phyloP scores from a whole-genome alignment of 805 yeast species.

The Kluyveromyces aestuarii region DNA sequence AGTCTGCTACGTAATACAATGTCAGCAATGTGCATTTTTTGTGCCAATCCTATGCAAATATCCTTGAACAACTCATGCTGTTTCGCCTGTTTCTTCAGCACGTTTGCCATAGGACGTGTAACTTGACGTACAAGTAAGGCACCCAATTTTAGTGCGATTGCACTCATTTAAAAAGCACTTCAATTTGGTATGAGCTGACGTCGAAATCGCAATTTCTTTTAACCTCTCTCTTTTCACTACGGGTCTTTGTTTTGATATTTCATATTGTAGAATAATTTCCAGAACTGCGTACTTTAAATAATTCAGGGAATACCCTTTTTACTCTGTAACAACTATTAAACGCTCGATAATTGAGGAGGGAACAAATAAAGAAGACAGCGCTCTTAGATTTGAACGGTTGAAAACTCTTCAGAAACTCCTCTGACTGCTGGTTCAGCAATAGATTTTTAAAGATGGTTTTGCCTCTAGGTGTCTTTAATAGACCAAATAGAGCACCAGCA shows the following conservation, averaged over 20 bases:
- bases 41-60: conserved; percentile 63
- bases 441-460: background rate
- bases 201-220: background rate
- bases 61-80: conserved; percentile 56
- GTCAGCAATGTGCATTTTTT: conserved; percentile 59
- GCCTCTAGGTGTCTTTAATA: background rate
- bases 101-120: conserved; percentile 30
- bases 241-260: no score
- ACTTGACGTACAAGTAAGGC: conserved; percentile 15
- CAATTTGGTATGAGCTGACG: background rate
- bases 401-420: background rate
- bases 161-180: conserved; percentile 13
- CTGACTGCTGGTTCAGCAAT: background rate
- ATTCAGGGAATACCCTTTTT: background rate
- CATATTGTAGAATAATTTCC: background rate
- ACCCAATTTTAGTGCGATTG: conserved; percentile 8
- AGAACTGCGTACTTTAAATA: background rate
- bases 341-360: background rate
- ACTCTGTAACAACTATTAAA: background rate
- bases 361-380: background rate
- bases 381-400: background rate
- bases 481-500: background rate
- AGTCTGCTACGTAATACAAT: conserved; percentile 50
- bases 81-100: conserved; percentile 65
- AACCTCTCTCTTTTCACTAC: background rate